These are phyloP conservation scores for Taxillus chinensis DNA, from an alignment of 164 flowering plant species.

Conservation along the genomic window DNA sequence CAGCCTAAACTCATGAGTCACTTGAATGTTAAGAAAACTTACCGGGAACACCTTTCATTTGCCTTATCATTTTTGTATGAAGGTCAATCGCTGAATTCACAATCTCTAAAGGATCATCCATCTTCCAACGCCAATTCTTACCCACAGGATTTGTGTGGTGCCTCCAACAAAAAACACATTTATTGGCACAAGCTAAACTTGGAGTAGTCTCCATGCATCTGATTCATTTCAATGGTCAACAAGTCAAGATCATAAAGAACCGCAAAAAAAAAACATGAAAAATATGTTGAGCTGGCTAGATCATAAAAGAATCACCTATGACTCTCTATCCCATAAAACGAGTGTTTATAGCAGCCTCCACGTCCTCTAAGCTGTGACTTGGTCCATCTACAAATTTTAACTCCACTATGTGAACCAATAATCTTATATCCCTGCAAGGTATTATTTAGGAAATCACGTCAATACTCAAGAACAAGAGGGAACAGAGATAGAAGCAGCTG, in stretches of 20 bases:
- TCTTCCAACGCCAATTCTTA: conserved; percentile 97
- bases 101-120: conserved; percentile 89
- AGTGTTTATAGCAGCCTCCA: conserved; percentile 99
- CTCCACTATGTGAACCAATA: conserved; percentile 98
- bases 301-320: conserved; percentile 48
- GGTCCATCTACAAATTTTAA: conserved; percentile 96
- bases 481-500: too few relatives aligned
- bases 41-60: conserved; percentile 99
- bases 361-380: conserved; percentile 98
- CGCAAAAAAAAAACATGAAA: neutral
- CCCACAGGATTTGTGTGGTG: conserved; percentile 99
- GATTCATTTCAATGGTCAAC: conserved; percentile 12
- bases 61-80: conserved; percentile 87
- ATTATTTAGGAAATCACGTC: too few relatives aligned
- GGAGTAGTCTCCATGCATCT: conserved; percentile 99
- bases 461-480: too few relatives aligned
- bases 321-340: conserved; percentile 96
- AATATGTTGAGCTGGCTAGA: neutral
- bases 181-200: conserved; percentile 97
- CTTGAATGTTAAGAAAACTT: conserved; percentile 3
- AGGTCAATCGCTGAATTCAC: conserved; percentile 80
- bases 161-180: conserved; percentile 99
- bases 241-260: neutral
- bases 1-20: too few relatives aligned
- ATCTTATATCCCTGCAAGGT: conserved; percentile 86